Evolutionary conservation across 2,329 filamentous ascomycete species (phyloP).

Genomic region (Coleophoma crateriformis): DNA sequence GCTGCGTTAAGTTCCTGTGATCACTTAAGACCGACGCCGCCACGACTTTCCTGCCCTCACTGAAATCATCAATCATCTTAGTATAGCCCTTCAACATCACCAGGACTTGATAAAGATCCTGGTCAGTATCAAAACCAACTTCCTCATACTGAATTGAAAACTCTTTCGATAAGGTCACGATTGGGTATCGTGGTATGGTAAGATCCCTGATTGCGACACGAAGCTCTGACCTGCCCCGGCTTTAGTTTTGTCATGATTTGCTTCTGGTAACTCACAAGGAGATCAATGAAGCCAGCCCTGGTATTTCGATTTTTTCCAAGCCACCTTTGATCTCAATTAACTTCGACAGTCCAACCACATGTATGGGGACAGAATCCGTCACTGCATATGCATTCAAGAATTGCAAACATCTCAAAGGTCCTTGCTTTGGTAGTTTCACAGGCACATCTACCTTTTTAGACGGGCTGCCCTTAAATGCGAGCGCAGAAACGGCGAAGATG

Average conservation of each 20-base stretch:
- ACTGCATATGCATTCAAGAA: background rate
- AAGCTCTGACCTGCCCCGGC: background rate
- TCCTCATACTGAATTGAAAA: background rate
- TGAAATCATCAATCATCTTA: slow-evolving; percentile 2
- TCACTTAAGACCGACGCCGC: background rate
- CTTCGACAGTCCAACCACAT: background rate
- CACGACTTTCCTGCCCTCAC: background rate
- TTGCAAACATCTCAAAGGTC: background rate
- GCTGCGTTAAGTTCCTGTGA: background rate
- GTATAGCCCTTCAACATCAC: slow-evolving; percentile 1
- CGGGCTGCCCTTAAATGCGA: background rate
- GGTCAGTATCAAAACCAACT: background rate
- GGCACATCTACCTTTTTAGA: background rate
- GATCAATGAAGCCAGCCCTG: background rate
- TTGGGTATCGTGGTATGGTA: background rate
- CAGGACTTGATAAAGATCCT: slow-evolving; percentile 1
- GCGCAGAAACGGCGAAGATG: background rate
- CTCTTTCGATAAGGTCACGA: background rate
- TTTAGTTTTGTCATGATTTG: background rate
- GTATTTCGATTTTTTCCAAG: background rate
- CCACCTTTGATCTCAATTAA: background rate
- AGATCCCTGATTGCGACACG: background rate
- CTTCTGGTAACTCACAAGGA: background rate
- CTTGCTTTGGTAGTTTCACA: background rate
- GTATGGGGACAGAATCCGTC: background rate